phyloP scores from a whole-genome alignment of 768 basidiomycete genomes.

The Amanita jacksonii region DNA sequence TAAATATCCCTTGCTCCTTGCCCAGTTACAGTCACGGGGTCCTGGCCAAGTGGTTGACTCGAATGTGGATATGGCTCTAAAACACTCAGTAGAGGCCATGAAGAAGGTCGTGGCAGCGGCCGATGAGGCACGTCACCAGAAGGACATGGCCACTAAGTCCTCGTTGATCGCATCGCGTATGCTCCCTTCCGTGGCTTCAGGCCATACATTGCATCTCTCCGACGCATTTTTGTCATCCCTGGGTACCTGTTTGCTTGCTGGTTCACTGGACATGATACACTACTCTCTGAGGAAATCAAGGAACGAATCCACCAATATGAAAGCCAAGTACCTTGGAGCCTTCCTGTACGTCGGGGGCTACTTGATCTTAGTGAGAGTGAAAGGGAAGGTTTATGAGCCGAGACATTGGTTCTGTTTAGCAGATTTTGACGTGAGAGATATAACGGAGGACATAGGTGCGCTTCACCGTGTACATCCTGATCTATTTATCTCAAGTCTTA shows the following conservation, averaged over 20 bases:
- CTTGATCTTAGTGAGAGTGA: constrained; percentile 82
- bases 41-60: constrained; percentile 17
- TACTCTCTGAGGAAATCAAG: constrained; percentile 39
- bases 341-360: constrained; percentile 87
- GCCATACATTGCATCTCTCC: constrained; percentile 31
- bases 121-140: constrained; percentile 66
- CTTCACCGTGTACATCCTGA: constrained; percentile 12
- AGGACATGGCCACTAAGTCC: constrained; percentile 58
- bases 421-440: constrained; percentile 61
- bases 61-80: constrained; percentile 35
- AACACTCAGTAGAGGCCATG: constrained; percentile 61
- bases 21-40: constrained; percentile 44
- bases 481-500: constrained; percentile 5
- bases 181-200: constrained; percentile 18
- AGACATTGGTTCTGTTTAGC: constrained; percentile 80
- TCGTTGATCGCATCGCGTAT: constrained; percentile 64
- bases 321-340: constrained; percentile 81
- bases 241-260: constrained; percentile 71
- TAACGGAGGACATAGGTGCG: constrained; percentile 64
- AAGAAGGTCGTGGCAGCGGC: constrained; percentile 66
- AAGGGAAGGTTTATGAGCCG: constrained; percentile 75
- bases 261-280: constrained; percentile 83
- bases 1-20: constrained; percentile 87
- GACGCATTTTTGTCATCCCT: constrained; percentile 62
- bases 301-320: constrained; percentile 40